These are phyloP conservation scores for Echinosophora koreensis DNA, from an alignment of 306 rosid genomes.

Conservation along the genomic window DNA sequence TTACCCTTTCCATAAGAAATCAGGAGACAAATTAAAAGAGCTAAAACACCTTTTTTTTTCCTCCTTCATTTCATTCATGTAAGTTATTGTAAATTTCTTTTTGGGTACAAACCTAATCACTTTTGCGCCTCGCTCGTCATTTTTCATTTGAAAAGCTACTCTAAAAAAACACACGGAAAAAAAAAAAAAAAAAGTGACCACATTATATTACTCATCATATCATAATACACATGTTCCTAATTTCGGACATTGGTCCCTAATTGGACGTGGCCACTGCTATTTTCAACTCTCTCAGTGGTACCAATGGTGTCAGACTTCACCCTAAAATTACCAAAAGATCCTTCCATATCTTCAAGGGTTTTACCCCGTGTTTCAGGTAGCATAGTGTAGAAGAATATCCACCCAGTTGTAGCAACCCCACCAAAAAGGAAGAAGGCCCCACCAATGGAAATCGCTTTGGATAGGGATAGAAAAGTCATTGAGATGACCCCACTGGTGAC, in stretches of 20 bases:
- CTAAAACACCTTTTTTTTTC: not conserved
- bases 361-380: constrained; percentile 84
- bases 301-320: constrained; percentile 10
- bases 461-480: constrained; percentile 79
- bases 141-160: not conserved
- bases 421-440: constrained; percentile 79
- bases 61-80: not conserved
- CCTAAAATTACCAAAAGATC: constrained; percentile 66
- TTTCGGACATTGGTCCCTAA: constrained; percentile 39
- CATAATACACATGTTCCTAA: not conserved
- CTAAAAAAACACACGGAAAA: not conserved
- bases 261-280: constrained; percentile 46
- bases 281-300: not conserved
- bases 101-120: not conserved
- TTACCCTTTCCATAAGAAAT: not conserved
- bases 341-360: constrained; percentile 80
- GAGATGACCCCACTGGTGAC: constrained; percentile 63
- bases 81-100: not conserved
- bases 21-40: not conserved
- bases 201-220: not conserved
- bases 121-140: not conserved
- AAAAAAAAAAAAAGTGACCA: not conserved
- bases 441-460: constrained; percentile 59
- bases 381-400: constrained; percentile 65
- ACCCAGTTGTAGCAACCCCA: constrained; percentile 51